phyloP scores from a whole-genome alignment of 441 rosid species.

The Arabidopsis hybrid region DNA sequence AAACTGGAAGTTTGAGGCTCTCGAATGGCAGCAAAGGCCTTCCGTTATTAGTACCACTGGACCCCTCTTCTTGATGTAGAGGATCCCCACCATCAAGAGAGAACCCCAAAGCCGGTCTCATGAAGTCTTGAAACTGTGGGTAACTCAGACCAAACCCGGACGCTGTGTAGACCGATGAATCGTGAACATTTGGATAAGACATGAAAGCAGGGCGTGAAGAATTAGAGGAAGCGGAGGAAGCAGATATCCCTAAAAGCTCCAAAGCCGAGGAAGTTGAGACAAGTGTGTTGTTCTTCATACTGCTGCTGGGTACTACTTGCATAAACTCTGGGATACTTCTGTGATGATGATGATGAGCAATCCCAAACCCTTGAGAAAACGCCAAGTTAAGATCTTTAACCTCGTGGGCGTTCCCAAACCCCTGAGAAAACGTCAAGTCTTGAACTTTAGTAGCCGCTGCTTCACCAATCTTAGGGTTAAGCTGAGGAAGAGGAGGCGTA shows the following conservation, averaged over 20 bases:
- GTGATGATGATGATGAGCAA: constrained; percentile 35
- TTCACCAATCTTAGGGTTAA: constrained; percentile 57
- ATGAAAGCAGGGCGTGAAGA: constrained; percentile 45
- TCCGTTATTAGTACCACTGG: constrained; percentile 48
- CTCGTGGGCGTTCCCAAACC: constrained; percentile 42
- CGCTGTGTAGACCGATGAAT: constrained; percentile 26
- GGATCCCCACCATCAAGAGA: constrained; percentile 64
- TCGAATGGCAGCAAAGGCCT: constrained; percentile 82
- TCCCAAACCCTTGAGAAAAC: constrained; percentile 65
- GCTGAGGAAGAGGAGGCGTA: constrained; percentile 39
- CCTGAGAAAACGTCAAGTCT: constrained; percentile 33
- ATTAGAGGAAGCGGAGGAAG: constrained; percentile 39
- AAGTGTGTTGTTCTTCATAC: constrained; percentile 45
- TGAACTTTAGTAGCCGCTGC: constrained; percentile 15
- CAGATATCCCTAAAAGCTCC: constrained; percentile 47
- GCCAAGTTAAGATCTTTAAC: constrained; percentile 86
- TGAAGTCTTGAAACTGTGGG: constrained; percentile 71
- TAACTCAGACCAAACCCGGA: constrained; percentile 50
- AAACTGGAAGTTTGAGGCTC: constrained; percentile 67
- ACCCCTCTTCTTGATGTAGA: constrained; percentile 51
- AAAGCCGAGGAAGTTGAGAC: constrained; percentile 45
- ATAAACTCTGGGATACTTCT: constrained; percentile 59
- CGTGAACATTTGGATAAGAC: constrained; percentile 35
- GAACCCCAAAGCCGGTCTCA: constrained; percentile 62
- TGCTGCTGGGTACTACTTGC: constrained; percentile 52